Evolutionary conservation across 805 yeast genomes (phyloP).

Genomic region (Ogataea zsoltii): DNA sequence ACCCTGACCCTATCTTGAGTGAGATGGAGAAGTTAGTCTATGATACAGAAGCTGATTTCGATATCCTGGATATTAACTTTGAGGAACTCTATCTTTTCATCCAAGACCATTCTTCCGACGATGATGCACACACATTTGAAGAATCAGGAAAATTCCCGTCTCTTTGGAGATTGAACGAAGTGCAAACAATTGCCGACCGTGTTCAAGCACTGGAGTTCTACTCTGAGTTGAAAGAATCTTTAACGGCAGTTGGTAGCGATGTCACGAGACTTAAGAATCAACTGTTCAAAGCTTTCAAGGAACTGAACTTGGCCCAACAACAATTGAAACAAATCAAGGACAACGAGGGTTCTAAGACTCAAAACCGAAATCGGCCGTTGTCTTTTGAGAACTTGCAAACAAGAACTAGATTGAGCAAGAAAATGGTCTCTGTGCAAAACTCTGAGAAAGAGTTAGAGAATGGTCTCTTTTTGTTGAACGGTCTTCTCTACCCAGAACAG

Average conservation of each 20-base stretch:
- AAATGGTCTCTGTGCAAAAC: constrained; percentile 12
- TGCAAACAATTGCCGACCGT: constrained; percentile 17
- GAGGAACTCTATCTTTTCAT: constrained; percentile 23
- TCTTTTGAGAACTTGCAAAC: constrained; percentile 21
- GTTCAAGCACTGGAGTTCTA: background rate
- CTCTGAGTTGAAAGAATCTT: background rate
- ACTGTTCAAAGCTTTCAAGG: constrained; percentile 9
- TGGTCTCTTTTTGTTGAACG: constrained; percentile 29
- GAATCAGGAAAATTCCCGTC: constrained; percentile 25
- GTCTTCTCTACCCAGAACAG: constrained; percentile 31
- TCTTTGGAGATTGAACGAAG: constrained; percentile 35
- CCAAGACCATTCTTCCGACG: constrained; percentile 23
- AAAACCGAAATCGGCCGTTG: constrained; percentile 16
- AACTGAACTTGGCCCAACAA: constrained; percentile 10
- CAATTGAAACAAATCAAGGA: constrained; percentile 9
- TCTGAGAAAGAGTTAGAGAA: constrained; percentile 24
- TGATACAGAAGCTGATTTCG: constrained; percentile 33
- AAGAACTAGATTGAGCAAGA: constrained; percentile 20
- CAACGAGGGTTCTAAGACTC: background rate
- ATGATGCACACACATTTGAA: constrained; percentile 24
- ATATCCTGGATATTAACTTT: constrained; percentile 26
- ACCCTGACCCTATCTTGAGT: constrained; percentile 16
- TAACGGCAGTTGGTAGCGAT: background rate
- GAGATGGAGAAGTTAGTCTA: constrained; percentile 32
- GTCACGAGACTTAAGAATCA: constrained; percentile 7